A percentile compares a stretch with the other conserved stretches of the same genome.
Evolutionary conservation across 768 basidiomycete species (phyloP).

Genomic region (Candolleomyces efflorescens): DNA sequence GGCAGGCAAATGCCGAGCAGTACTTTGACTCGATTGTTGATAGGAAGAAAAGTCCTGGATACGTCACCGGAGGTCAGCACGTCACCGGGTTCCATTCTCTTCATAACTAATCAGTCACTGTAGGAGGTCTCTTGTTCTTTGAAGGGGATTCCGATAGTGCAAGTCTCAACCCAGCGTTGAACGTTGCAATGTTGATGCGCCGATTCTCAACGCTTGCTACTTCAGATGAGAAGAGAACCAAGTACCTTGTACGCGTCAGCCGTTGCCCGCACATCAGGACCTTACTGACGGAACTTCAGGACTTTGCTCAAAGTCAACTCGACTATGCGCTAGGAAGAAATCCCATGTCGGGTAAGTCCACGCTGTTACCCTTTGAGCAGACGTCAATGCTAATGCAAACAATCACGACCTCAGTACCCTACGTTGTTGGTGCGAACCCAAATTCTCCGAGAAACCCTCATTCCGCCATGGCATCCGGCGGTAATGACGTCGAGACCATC

Average conservation of each 20-base stretch:
- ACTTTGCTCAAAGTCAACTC: constrained; percentile 72
- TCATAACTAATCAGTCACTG: not conserved
- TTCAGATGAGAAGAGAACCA: constrained; percentile 45
- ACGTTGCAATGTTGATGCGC: constrained; percentile 77
- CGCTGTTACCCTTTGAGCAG: not conserved
- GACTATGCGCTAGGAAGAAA: constrained; percentile 86
- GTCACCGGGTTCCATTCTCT: not conserved
- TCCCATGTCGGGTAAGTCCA: constrained; percentile 70
- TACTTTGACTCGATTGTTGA: constrained; percentile 75
- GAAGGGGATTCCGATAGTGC: constrained; percentile 79
- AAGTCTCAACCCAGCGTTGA: constrained; percentile 82
- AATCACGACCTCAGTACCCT: constrained; percentile 47
- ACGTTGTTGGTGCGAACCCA: constrained; percentile 85
- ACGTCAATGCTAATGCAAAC: not conserved
- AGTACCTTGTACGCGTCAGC: constrained; percentile 51
- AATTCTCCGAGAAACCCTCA: constrained; percentile 91
- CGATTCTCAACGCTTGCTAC: constrained; percentile 76
- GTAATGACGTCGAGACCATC: constrained; percentile 61
- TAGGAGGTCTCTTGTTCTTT: constrained; percentile 80
- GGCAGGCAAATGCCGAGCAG: constrained; percentile 66
- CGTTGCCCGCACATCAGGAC: not conserved
- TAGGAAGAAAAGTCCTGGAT: constrained; percentile 40
- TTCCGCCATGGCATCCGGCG: constrained; percentile 85
- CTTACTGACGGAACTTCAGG: constrained; percentile 20
- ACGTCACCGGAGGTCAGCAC: constrained; percentile 56